Evolutionary conservation across 768 basidiomycete genomes (phyloP).

Genomic region (Boletus fagicola): DNA sequence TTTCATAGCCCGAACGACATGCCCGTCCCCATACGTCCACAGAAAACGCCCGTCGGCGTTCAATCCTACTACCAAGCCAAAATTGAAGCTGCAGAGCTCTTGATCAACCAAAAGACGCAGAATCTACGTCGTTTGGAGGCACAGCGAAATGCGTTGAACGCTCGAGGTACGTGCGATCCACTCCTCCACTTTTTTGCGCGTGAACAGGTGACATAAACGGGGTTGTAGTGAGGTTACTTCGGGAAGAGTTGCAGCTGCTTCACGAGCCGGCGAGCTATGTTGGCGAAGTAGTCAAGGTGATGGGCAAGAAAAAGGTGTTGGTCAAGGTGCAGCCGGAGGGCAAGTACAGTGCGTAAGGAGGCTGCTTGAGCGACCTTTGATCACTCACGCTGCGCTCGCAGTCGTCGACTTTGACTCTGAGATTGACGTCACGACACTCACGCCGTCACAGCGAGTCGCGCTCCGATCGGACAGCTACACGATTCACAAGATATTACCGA

Average conservation of each 20-base stretch:
- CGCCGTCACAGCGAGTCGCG: slow-evolving; percentile 86
- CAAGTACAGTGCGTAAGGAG: slow-evolving; percentile 81
- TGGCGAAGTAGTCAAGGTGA: slow-evolving; percentile 96
- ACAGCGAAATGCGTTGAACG: slow-evolving; percentile 95
- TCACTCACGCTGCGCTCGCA: slow-evolving; percentile 28
- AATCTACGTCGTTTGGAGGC: slow-evolving; percentile 94
- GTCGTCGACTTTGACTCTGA: slow-evolving; percentile 93
- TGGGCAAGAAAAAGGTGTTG: slow-evolving; percentile 98
- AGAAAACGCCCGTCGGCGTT: slow-evolving; percentile 58
- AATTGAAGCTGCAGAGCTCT: slow-evolving; percentile 88
- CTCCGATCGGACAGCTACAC: slow-evolving; percentile 96
- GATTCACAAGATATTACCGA: slow-evolving; percentile 94
- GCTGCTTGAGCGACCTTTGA: no score
- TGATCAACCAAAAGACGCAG: slow-evolving; percentile 95
- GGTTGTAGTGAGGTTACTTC: slow-evolving; percentile 70
- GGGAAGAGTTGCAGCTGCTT: slow-evolving; percentile 89
- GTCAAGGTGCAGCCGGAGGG: slow-evolving; percentile 99
- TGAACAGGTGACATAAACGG: neutral
- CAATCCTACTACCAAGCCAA: slow-evolving; percentile 95
- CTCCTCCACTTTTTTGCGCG: neutral
- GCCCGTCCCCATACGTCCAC: slow-evolving; percentile 37
- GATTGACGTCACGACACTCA: slow-evolving; percentile 76
- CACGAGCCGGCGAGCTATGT: slow-evolving; percentile 98
- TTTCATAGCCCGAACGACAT: slow-evolving; percentile 22
- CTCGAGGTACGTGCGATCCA: slow-evolving; percentile 61